phyloP scores from a whole-genome alignment of 208 protist species.

The Porcisia hertigi region DNA sequence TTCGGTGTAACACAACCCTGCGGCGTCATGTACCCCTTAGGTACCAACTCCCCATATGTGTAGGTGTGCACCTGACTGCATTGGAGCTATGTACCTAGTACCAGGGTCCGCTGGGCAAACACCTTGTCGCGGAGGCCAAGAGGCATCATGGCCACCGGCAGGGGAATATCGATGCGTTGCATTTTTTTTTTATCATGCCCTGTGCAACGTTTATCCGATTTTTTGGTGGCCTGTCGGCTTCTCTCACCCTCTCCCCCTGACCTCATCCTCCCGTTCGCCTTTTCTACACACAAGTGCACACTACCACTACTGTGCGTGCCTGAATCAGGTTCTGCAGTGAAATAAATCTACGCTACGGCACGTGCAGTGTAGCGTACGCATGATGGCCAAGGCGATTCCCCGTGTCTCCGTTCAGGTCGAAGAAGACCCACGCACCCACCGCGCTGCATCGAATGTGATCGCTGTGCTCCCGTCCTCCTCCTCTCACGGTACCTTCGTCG shows the following conservation, averaged over 20 bases:
- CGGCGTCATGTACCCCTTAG: background rate
- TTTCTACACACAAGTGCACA: background rate
- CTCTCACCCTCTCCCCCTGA: background rate
- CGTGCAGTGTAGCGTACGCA: background rate
- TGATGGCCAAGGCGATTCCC: conserved; percentile 7
- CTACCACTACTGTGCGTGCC: background rate
- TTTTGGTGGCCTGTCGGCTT: background rate
- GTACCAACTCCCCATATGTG: background rate
- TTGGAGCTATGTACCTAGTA: background rate
- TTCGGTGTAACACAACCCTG: background rate
- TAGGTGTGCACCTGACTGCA: background rate
- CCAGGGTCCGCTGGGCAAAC: too few species aligned
- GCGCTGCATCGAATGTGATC: conserved; percentile 5
- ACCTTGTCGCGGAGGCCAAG: background rate
- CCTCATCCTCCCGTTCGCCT: background rate
- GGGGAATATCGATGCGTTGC: background rate
- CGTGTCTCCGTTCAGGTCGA: conserved; percentile 19
- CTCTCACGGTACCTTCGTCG: conserved; percentile 6
- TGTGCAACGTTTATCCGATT: background rate
- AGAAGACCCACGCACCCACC: conserved; percentile 2
- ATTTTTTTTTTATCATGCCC: background rate
- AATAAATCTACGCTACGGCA: background rate
- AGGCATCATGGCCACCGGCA: background rate
- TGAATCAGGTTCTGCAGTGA: background rate
- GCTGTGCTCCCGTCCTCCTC: conserved; percentile 13